These are phyloP conservation scores for Chenopodium berlandieri DNA, from an alignment of 148 eudicot genomes.

Conservation along the genomic window DNA sequence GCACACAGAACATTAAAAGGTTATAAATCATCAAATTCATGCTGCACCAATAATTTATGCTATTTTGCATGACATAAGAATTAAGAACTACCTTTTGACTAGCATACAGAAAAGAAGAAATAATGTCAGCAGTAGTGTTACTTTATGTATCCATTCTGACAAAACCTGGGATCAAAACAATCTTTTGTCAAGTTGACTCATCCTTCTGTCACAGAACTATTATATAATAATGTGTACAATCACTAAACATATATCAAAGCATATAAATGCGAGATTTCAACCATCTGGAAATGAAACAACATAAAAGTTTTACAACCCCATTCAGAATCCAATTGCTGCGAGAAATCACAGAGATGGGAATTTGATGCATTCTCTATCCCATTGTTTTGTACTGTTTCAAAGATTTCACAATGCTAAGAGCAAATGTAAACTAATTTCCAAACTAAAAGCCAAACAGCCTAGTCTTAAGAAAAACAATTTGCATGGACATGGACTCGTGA, in stretches of 20 bases:
- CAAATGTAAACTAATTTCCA: background rate
- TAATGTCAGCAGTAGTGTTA: slow-evolving; percentile 37
- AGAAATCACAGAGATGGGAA: background rate
- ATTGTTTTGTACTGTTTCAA: background rate
- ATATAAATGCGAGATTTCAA: background rate
- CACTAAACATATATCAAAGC: background rate
- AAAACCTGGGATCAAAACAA: slow-evolving; percentile 52
- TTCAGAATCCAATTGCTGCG: background rate
- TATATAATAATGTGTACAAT: background rate
- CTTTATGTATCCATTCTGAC: slow-evolving; percentile 55
- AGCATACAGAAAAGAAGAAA: slow-evolving; percentile 43
- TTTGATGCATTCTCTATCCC: background rate
- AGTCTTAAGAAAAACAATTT: background rate
- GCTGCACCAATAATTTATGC: background rate
- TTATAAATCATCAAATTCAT: slow-evolving; percentile 1
- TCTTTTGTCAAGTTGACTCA: slow-evolving; percentile 1
- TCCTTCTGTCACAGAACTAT: background rate
- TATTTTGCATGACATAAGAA: background rate
- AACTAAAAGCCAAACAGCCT: background rate
- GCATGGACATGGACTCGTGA: background rate
- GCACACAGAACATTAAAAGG: slow-evolving; percentile 9
- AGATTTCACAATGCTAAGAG: background rate
- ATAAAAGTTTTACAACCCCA: background rate
- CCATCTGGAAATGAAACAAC: background rate
- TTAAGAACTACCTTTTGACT: slow-evolving; percentile 43